phyloP scores from a whole-genome alignment of 1,284 basidiomycete species.

The Melampsora americana region DNA sequence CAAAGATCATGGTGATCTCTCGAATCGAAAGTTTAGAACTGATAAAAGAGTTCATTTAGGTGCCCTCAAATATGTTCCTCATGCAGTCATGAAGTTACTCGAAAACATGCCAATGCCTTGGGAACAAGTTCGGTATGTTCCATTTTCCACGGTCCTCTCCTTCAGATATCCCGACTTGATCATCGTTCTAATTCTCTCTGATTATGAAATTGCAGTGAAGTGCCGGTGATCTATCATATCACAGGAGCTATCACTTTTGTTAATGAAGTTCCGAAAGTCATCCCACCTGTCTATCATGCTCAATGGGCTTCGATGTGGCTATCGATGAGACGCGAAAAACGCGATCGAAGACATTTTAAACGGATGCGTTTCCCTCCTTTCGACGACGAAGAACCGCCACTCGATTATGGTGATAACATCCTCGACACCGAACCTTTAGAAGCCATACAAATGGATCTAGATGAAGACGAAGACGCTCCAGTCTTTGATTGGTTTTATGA shows the following conservation, averaged over 20 bases:
- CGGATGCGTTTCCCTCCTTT: slow-evolving; percentile 99
- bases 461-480: slow-evolving; percentile 87
- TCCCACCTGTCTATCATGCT: slow-evolving; percentile 96
- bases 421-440: slow-evolving; percentile 97
- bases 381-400: slow-evolving; percentile 96
- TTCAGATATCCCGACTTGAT: slow-evolving; percentile 13
- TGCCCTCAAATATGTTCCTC: slow-evolving; percentile 96
- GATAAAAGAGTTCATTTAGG: slow-evolving; percentile 99
- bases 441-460: slow-evolving; percentile 94
- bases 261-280: slow-evolving; percentile 93
- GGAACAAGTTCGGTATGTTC: slow-evolving; percentile 61
- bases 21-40: slow-evolving; percentile 71
- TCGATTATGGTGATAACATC: slow-evolving; percentile 98
- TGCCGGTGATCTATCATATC: slow-evolving; percentile 93
- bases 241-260: slow-evolving; percentile 99
- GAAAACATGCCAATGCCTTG: slow-evolving; percentile 99
- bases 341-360: slow-evolving; percentile 98
- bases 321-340: slow-evolving; percentile 97
- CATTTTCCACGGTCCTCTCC: slow-evolving; percentile 11
- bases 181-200: slow-evolving; percentile 58
- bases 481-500: slow-evolving; percentile 99
- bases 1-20: slow-evolving; percentile 56
- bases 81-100: slow-evolving; percentile 97
- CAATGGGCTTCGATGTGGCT: slow-evolving; percentile 99
- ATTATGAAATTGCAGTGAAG: slow-evolving; percentile 70